These are phyloP conservation scores for Hevea brasiliensis DNA, from an alignment of 345 rosid genomes.

Conservation along the genomic window DNA sequence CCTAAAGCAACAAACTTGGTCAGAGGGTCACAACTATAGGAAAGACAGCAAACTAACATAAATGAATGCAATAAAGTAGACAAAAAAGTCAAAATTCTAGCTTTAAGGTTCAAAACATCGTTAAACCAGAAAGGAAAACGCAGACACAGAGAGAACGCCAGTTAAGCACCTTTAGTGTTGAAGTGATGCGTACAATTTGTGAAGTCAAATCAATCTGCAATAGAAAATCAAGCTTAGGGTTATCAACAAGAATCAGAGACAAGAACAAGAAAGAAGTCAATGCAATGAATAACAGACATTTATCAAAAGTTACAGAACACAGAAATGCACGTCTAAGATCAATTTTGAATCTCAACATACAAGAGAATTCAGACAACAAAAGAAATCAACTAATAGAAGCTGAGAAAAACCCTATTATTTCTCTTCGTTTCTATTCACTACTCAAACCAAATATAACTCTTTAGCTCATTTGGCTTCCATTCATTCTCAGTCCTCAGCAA, in stretches of 20 bases:
- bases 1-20: conserved; percentile 35
- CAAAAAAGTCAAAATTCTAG: neutral
- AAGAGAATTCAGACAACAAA: too few relatives aligned
- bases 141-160: too few relatives aligned
- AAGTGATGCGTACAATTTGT: conserved; percentile 63
- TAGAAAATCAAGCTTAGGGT: neutral
- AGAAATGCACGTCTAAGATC: neutral
- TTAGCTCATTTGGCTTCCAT: too few relatives aligned
- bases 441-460: too few relatives aligned
- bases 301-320: too few relatives aligned
- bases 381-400: neutral
- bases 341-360: neutral
- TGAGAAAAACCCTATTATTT: too few relatives aligned
- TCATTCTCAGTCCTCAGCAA: too few relatives aligned
- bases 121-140: neutral
- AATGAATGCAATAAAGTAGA: neutral
- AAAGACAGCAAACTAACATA: neutral
- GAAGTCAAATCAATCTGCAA: conserved; percentile 85
- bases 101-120: neutral
- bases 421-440: too few relatives aligned
- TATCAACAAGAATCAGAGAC: conserved; percentile 10
- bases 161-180: conserved; percentile 65
- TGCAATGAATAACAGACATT: neutral
- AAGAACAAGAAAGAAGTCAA: neutral
- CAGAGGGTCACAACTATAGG: neutral